Evolutionary conservation across 129 eudicot species (phyloP), one percentile per base, ranked within the genome.

Genomic region (Scalesia atractyloides): DNA sequence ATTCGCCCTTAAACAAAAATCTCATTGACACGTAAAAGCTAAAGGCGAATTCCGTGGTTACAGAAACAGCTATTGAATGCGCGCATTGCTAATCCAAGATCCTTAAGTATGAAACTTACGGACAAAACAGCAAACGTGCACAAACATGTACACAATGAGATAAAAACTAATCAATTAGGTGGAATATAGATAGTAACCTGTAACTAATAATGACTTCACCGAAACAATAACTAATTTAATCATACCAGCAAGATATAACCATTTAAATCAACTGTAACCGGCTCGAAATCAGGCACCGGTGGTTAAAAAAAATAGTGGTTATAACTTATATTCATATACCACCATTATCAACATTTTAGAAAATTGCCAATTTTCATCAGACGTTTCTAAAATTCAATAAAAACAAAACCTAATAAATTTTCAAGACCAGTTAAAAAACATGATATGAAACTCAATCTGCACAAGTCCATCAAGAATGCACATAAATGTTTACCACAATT

Each of bases 61-160:
- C 33, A 66, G 73, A 37, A 20, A 62, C 54, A 65, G 41, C 2
- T 8, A 54, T n/a, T 26, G 20, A 30, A 43, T 58, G 30, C 4
- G 7, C 17, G 4, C 12, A 30, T 11, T 56, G 63, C 63, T 56
- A 15, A 56, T 59, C 41, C 65, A 13, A 60, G 19, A 60, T 60
- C 43, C 43, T 60, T 12, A 30, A 60, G 41, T 30, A 60, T 13
- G 43, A 34, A 19, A 15, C n/a, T 48, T 59, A 76, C 5, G 6
- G 16, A 51, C n/a, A 7, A 22, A 44, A 34, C 69, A 34, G 34
- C 70, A 48, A 53, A 66, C 14, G 30, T 26, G 68, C 37, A 44
- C 12, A 2, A 66, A 69, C 16, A 76, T 48, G 57, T 20, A 58
- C 69, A 58, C 13, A 59, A 48, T 19, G 37, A 12, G 36, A 66